Evolutionary conservation across 345 rosid genomes (phyloP), one percentile per base, ranked within the genome.

Genomic region (Nephelium lappaceum): DNA sequence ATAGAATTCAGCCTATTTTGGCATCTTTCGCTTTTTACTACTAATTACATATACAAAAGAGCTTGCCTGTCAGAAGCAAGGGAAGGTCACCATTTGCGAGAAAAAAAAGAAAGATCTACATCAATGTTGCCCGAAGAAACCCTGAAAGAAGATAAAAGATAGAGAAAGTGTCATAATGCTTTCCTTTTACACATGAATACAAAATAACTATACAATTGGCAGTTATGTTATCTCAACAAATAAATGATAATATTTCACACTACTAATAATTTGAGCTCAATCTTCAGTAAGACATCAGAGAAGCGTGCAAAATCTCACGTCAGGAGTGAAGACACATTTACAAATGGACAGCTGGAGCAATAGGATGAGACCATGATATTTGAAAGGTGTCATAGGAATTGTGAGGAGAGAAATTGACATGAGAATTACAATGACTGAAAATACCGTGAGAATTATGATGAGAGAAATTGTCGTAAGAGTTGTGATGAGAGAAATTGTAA

Each of bases 71-170:
- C 3, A 0, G 23, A 67, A 51, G 67, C 15, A n/a, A 51, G 11
- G 23, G 38, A 67, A 51, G n/a, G 36, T 21, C 72, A 11, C 65
- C 42, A 66, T 75, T 75, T 49, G 38, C 24, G 23, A 8, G 68
- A 42, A 8, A 41, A 43, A 38, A 21, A 11, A 27, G 25, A 67
- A 11, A 55, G 66, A 51, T 39, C 65, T 23, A 39, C 72, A 53
- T 76, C 63, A 76, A 18, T 49, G 71, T 43, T 66, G 78, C 38
- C 63, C 51, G 5, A 53, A 67, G 15, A 66, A 21, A 24, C 72
- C 72, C 72, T 76, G 72, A 36, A 38, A 7, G n/a, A 31, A 18
- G 51, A 53, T 19, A 67, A 5, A 25, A 53, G 69, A 60, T 38
- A 14, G 0, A 25, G 38, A 75, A 36, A 60, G 16, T 60, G 23